Evolutionary conservation across 768 basidiomycete species (phyloP), one percentile per base, ranked within the genome.

Genomic region (Hemileccinum rubropunctum): DNA sequence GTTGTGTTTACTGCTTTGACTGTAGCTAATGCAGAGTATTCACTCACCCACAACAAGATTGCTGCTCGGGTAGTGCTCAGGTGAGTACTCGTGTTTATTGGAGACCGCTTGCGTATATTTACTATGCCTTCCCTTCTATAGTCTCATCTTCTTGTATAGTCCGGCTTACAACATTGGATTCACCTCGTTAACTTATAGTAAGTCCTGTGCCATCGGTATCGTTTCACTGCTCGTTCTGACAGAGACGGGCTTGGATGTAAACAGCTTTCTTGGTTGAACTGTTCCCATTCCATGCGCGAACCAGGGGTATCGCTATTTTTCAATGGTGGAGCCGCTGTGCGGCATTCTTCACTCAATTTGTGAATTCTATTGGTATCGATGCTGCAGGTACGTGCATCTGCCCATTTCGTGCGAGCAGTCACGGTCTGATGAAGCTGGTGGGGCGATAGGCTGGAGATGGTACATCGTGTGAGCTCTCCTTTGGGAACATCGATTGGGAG

Each of bases 231-330:
- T 4, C 36, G 11, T 37, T 37, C 36, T 37, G n/a, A 37, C 18
- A n/a, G 6, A 18, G 11, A 17, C n/a, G n/a, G 17, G 0, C 35
- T n/a, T 18, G n/a, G 36, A 9, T 18, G 8, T 18, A 37, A 35
- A n/a, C 56, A 82, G 82, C 82, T 6, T 83, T 74, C 75, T 65
- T 84, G 51, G 82, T 84, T n/a, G 84, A 85, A 58, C 61, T 86
- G 28, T 84, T 85, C 72, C 83, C 84, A 0, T 85, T 73, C 69
- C 77, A 81, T 53, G 75, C 75, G 23, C 80, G 84, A 51, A 76
- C 83, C 2, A 79, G 76, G 62, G 84, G 84, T 34, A 75, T 85
- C 47, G 68, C 82, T 4, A 59, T 84, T 14, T 84, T 81, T 71
- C 81, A 84, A 54, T 79, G 74, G 72, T 80, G 77, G 63, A 70